Conservation (phyloP, 192 early-diverging fungal species). For the Mortierella alpina region DNA sequence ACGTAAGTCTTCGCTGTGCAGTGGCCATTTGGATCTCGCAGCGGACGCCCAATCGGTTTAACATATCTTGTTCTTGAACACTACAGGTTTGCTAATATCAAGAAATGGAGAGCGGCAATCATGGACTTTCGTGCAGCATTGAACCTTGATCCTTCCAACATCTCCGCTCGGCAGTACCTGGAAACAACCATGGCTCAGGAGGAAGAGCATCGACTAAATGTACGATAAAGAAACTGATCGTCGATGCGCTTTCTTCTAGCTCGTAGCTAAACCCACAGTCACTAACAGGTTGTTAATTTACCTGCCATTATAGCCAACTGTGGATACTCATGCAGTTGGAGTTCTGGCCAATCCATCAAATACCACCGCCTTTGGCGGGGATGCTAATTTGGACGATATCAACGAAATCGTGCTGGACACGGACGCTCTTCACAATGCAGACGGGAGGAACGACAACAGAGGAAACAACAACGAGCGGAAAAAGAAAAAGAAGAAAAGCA, state of each 20-base stretch:
- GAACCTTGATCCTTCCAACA: conserved; percentile 26
- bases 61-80: neutral
- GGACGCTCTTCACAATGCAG: conserved; percentile 9
- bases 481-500: conserved; percentile 46
- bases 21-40: neutral
- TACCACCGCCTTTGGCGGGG: neutral
- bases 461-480: conserved; percentile 15
- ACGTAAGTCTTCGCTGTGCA: conserved; percentile 21
- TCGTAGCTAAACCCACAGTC: neutral
- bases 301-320: conserved; percentile 4
- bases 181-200: conserved; percentile 45
- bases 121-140: conserved; percentile 50
- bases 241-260: neutral
- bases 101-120: conserved; percentile 32
- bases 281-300: neutral
- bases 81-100: conserved; percentile 26
- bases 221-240: conserved; percentile 1
- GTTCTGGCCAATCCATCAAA: neutral
- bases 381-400: conserved; percentile 42
- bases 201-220: conserved; percentile 30
- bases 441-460: neutral
- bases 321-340: neutral
- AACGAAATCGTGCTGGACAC: conserved; percentile 50
- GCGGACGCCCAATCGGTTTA: too few species aligned
- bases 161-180: conserved; percentile 33